phyloP scores from a whole-genome alignment of 345 rosid species.

The Salix brachista region DNA sequence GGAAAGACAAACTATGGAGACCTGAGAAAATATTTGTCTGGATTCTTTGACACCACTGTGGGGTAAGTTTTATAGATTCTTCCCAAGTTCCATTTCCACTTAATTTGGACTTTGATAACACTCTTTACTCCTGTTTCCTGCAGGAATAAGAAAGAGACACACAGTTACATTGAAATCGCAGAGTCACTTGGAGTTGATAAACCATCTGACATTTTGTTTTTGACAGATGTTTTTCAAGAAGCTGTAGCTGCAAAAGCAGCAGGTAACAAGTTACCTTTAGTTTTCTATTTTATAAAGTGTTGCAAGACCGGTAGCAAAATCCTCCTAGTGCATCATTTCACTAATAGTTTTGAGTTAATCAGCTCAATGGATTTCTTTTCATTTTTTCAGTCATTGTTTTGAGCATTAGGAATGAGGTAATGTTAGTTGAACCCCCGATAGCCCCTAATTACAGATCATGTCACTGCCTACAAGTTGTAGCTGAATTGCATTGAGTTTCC shows the following conservation, averaged over 20 bases:
- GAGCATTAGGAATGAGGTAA: not conserved
- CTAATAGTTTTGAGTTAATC: not conserved
- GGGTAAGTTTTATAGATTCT: slow-evolving; percentile 46
- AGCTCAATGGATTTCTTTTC: not conserved
- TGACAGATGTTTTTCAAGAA: slow-evolving; percentile 86
- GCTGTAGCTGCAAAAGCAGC: slow-evolving; percentile 83
- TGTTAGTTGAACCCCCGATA: not conserved
- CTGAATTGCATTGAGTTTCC: not conserved
- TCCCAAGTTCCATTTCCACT: not conserved
- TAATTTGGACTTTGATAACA: not conserved
- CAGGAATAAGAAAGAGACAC: slow-evolving; percentile 79
- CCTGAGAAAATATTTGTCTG: slow-evolving; percentile 71
- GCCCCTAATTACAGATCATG: not conserved
- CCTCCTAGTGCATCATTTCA: not conserved
- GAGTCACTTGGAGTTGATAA: slow-evolving; percentile 77
- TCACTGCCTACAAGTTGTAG: not conserved
- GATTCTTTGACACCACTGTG: slow-evolving; percentile 78
- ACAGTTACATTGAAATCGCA: slow-evolving; percentile 69
- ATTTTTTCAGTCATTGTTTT: not conserved
- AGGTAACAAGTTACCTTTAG: slow-evolving; percentile 38
- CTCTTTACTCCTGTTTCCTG: slow-evolving; percentile 1
- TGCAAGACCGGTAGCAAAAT: not conserved
- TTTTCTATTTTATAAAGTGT: not conserved
- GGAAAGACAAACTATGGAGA: slow-evolving; percentile 83
- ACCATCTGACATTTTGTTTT: slow-evolving; percentile 71